Percentiles rank a stretch among this genome's conserved stretches.
These are phyloP conservation scores for Paraleonurus japonicus DNA, from an alignment of 257 asterid species.

Conservation along the genomic window DNA sequence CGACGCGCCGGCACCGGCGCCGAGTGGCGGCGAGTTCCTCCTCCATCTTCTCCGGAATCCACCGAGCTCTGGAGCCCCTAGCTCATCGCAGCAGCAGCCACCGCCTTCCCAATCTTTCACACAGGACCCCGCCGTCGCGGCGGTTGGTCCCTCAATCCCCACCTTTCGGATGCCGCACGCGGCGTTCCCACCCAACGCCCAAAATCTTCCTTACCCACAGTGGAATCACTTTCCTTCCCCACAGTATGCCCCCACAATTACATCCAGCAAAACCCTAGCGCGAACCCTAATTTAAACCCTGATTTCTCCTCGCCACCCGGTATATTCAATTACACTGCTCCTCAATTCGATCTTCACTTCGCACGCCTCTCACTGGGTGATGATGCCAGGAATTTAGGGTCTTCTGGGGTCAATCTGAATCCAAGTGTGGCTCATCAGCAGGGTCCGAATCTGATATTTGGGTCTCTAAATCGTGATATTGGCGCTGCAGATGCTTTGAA, in stretches of 20 bases:
- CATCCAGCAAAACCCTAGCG: constrained; percentile 64
- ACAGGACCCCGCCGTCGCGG: constrained; percentile 87
- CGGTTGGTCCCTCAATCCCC: constrained; percentile 55
- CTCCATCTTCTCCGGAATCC: constrained; percentile 66
- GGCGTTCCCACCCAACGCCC: constrained; percentile 26
- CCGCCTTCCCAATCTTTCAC: constrained; percentile 37
- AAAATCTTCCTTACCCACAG: constrained; percentile 17
- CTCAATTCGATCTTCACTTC: constrained; percentile 39
- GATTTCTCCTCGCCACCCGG: constrained; percentile 38
- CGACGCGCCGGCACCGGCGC: constrained; percentile 59
- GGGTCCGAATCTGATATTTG: constrained; percentile 57
- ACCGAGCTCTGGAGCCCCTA: constrained; percentile 25
- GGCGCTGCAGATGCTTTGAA: constrained; percentile 28
- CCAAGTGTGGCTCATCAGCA: constrained; percentile 25
- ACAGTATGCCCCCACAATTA: constrained; percentile 46
- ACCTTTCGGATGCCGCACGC: constrained; percentile 30
- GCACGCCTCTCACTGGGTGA: constrained; percentile 23
- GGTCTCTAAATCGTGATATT: constrained; percentile 40
- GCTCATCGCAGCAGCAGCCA: constrained; percentile 25
- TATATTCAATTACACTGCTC: constrained; percentile 27
- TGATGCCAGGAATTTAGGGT: constrained; percentile 31
- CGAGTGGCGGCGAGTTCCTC: constrained; percentile 79
- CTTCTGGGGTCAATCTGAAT: constrained; percentile 25
- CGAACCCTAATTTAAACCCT: constrained; percentile 39
- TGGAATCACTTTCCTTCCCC: constrained; percentile 50